These are phyloP conservation scores for Castanea crenata DNA, from an alignment of 306 rosid genomes.

Conservation along the genomic window DNA sequence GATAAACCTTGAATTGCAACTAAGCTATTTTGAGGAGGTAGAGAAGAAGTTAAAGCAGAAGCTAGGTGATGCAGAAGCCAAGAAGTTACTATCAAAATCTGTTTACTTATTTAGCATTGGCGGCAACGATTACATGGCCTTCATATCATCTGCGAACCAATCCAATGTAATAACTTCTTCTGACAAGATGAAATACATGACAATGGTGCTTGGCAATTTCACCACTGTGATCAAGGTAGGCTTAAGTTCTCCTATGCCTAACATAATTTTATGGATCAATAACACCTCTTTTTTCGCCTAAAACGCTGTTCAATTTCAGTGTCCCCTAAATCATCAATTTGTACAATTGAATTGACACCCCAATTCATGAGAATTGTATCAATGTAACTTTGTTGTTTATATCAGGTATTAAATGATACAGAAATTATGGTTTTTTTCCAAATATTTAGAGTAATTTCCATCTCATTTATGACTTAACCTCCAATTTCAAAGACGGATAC, in stretches of 20 bases:
- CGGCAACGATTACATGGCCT: neutral
- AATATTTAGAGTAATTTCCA: too few relatives aligned
- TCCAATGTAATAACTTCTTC: neutral
- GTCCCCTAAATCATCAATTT: too few relatives aligned
- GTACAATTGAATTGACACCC: too few relatives aligned
- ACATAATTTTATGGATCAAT: too few relatives aligned
- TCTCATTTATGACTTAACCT: too few relatives aligned
- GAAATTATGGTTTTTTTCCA: too few relatives aligned
- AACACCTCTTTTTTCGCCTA: too few relatives aligned
- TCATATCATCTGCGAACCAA: neutral
- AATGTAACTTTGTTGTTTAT: too few relatives aligned
- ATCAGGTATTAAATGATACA: too few relatives aligned
- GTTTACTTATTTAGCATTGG: neutral
- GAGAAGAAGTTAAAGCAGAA: neutral
- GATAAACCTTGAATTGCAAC: neutral
- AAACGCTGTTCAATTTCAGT: too few relatives aligned
- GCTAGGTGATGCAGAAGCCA: neutral
- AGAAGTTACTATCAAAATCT: neutral
- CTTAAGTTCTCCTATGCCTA: neutral
- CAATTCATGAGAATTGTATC: too few relatives aligned
- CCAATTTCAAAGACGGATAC: too few relatives aligned
- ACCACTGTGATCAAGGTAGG: neutral
- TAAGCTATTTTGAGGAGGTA: neutral
- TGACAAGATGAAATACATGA: neutral
- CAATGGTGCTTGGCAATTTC: neutral